Evolutionary conservation across 371 early-diverging fungal species (phyloP).

Genomic region (Rhizopus sp.): DNA sequence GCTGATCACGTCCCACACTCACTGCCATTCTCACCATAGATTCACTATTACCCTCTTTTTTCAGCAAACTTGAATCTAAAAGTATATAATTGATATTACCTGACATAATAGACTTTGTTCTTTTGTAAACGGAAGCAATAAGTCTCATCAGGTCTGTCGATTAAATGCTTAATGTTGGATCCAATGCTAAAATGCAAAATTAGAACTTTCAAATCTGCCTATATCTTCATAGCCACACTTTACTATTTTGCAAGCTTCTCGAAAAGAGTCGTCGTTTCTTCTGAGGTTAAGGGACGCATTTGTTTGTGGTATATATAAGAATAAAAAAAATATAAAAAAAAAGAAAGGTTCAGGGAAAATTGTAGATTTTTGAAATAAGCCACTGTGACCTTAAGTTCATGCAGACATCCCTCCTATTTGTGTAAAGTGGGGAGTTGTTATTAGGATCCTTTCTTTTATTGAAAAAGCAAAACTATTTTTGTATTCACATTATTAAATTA

Average conservation of each 20-base stretch:
- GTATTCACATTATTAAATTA: not conserved
- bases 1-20: constrained; percentile 81
- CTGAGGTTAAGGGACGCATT: constrained; percentile 92
- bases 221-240: constrained; percentile 12
- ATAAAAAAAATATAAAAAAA: constrained; percentile 10
- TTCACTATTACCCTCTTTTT: constrained; percentile 60
- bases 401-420: not conserved
- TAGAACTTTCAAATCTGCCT: not conserved
- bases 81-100: constrained; percentile 43
- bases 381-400: constrained; percentile 11
- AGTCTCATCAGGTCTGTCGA: constrained; percentile 94
- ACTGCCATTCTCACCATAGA: constrained; percentile 87
- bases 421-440: too few relatives aligned
- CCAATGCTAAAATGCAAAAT: constrained; percentile 71
- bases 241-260: constrained; percentile 97
- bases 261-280: constrained; percentile 94
- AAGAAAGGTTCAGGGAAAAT: not conserved
- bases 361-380: constrained; percentile 6
- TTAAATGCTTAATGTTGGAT: constrained; percentile 90
- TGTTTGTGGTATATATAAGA: constrained; percentile 27
- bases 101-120: constrained; percentile 94
- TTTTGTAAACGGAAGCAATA: constrained; percentile 95
- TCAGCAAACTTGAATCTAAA: not conserved
- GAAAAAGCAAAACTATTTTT: not conserved
- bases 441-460: not conserved